Conservation (phyloP, 2,329 filamentous ascomycete genomes). For the Chaetomiaceae sp. region DNA sequence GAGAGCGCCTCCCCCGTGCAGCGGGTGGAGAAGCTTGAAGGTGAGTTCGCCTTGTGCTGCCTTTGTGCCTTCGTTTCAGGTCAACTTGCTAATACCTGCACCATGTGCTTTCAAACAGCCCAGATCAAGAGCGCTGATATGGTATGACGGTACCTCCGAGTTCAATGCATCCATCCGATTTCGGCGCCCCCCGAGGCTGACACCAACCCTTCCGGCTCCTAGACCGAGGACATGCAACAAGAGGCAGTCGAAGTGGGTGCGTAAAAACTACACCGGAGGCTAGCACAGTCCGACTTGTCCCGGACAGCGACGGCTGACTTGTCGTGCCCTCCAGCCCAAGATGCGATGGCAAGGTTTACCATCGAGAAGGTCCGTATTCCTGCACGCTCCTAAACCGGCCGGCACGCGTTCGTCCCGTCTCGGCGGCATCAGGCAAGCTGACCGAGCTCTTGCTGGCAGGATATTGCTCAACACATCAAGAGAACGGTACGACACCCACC, state of each 20-base stretch:
- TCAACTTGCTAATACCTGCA: constrained; percentile 12
- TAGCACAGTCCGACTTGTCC: not conserved
- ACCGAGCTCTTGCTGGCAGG: constrained; percentile 44
- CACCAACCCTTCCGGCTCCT: constrained; percentile 3
- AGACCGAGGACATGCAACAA: constrained; percentile 97
- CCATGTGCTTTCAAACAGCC: constrained; percentile 47
- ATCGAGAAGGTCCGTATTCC: constrained; percentile 49
- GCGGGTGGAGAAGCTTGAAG: constrained; percentile 68
- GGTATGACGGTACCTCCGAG: constrained; percentile 51
- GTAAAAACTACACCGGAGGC: constrained; percentile 33
- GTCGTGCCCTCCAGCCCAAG: constrained; percentile 43
- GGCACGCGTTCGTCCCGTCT: not conserved
- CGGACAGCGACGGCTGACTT: constrained; percentile 12
- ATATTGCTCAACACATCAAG: constrained; percentile 95
- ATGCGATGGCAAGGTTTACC: constrained; percentile 57
- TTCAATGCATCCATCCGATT: constrained; percentile 10
- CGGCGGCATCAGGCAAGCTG: constrained; percentile 4
- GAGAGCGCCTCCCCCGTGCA: constrained; percentile 40
- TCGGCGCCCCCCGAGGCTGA: constrained; percentile 1
- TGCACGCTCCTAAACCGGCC: not conserved
- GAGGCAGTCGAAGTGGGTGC: constrained; percentile 93
- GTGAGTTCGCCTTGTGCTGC: constrained; percentile 36
- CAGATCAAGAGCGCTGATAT: constrained; percentile 98
- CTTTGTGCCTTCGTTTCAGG: not conserved
- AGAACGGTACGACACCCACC: constrained; percentile 59